Conservation (phyloP, 148 eudicot genomes). For the Beta vulgaris region DNA sequence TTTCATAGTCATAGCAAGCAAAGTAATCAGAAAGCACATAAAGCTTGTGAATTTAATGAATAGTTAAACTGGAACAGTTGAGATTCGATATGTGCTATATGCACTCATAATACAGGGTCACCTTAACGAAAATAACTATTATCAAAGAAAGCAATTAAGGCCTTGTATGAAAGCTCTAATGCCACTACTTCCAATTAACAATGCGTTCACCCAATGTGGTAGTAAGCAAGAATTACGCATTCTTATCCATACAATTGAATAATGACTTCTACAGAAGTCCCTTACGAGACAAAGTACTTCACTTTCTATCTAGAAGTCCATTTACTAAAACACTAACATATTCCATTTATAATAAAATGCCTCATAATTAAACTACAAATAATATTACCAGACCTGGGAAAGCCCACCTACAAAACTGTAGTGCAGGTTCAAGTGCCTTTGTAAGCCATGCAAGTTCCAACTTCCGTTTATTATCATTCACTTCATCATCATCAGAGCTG, state of each 20-base stretch:
- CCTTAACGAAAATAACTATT: neutral
- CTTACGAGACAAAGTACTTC: neutral
- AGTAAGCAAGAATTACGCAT: neutral
- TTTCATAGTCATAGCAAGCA: neutral
- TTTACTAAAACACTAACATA: neutral
- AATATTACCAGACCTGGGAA: conserved; percentile 55
- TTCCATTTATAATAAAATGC: neutral
- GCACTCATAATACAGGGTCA: neutral
- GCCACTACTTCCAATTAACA: neutral
- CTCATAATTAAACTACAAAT: neutral
- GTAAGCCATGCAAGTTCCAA: conserved; percentile 75
- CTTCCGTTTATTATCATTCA: conserved; percentile 51
- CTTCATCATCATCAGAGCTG: conserved; percentile 56
- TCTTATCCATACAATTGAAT: neutral
- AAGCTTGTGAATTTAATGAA: neutral
- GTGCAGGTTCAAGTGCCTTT: conserved; percentile 85
- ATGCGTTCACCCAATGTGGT: neutral
- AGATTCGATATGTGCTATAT: neutral
- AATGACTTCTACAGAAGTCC: too few species aligned
- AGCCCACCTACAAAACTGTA: conserved; percentile 72
- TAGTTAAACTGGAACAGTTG: neutral
- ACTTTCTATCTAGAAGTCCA: neutral
- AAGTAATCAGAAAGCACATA: neutral
- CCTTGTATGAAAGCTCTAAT: neutral
- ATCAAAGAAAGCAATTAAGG: neutral